Base-by-base conservation (phyloP, 176 grass and related monocot genomes). In the Raddia distichophylla region DNA sequence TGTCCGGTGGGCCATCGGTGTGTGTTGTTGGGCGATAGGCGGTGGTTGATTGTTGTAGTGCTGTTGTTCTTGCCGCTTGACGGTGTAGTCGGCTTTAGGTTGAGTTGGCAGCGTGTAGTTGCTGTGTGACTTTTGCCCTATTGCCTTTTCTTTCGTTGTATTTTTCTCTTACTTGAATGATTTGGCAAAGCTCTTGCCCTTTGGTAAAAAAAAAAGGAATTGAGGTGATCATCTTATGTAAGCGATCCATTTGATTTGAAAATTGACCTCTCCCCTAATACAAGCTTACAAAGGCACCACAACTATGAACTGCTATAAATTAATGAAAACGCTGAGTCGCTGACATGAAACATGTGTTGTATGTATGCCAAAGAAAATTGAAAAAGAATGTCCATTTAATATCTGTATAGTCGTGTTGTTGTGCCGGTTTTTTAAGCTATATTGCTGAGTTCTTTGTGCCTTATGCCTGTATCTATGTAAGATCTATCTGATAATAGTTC, bases 401-500 rank as follows among this genome's bases (percentile, higher is more conserved):
- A 52, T 70, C 0, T 61, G 18, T 22, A 11, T 53, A 15, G 45
- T 13, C 52, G 3, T 50, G 1, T 55, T 76, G 33, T 52, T 63
- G 17, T 15, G 15, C 40, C 40, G 46, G 8, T 62, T 68, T 49
- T 73, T 49, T 70, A 40, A 64, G 27, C 42, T 61, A 79, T 73
- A 79, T 73, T 35, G 32, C 13, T 4, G 3, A 43, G 59, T 73
- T 60, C 50, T 2, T 74, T 63, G 20, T 77, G 15, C 6, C 4
- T 2, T 40, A 40, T 40, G 37, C 37, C 37, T 73, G 42, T 51
- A 52, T 73, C 6, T 78, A 6, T 71, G 58, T 64, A 42, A 45
- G 53, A 53, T 78, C 37, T 71, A 44, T 86, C 22, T 66, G 47
- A 18, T 61, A 67, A 59, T n/a, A 49, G 27, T 77, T 75, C 35